These are phyloP conservation scores for Dactylorhiza incarnata DNA, from an alignment of 106 monocot genomes.

Conservation along the genomic window DNA sequence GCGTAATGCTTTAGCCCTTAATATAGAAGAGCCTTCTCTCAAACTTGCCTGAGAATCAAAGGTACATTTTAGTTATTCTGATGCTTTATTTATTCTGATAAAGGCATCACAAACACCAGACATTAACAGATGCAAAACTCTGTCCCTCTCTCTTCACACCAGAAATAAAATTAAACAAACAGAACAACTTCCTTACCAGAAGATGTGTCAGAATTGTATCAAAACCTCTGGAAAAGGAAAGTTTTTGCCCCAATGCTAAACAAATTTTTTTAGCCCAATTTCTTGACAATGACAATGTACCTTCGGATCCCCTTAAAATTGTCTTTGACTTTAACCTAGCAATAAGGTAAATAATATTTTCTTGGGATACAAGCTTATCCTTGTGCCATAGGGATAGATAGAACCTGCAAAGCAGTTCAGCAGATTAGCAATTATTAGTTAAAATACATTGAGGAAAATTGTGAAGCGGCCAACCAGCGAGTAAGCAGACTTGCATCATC, in stretches of 20 bases:
- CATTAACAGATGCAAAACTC: neutral
- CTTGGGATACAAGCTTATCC: conserved; percentile 56
- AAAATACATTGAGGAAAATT: neutral
- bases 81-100: neutral
- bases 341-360: conserved; percentile 57
- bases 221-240: conserved; percentile 92
- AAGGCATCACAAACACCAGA: neutral
- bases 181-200: conserved; percentile 29
- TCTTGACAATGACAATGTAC: conserved; percentile 44
- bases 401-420: conserved; percentile 57
- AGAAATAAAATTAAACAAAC: neutral
- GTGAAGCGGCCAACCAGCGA: conserved; percentile 59
- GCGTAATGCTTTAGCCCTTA: conserved; percentile 93
- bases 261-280: conserved; percentile 83
- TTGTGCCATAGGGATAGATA: conserved; percentile 92
- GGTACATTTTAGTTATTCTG: neutral
- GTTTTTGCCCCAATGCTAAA: conserved; percentile 70
- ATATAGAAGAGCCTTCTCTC: conserved; percentile 86
- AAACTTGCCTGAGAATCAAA: conserved; percentile 68
- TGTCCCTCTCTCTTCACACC: no score
- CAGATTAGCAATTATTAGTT: conserved; percentile 4
- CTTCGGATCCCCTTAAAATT: conserved; percentile 62
- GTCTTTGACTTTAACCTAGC: conserved; percentile 76
- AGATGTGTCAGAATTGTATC: conserved; percentile 87
- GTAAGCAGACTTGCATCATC: conserved; percentile 69